Evolutionary conservation across 495 filamentous ascomycete species (phyloP).

Genomic region (Penicillium chermesinum): DNA sequence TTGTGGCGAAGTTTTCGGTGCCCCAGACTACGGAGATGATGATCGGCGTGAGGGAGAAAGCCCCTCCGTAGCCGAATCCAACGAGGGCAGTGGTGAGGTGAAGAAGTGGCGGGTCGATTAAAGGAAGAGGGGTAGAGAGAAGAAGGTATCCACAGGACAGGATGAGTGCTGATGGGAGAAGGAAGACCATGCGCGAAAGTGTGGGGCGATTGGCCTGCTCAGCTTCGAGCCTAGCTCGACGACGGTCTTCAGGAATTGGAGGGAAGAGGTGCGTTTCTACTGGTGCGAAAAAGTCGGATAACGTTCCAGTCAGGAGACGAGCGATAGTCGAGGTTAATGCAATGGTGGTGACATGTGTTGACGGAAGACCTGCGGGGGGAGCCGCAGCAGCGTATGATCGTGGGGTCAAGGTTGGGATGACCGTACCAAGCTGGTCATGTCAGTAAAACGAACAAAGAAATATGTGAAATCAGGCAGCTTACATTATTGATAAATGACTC

Average conservation of each 20-base stretch:
- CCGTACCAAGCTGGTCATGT: conserved; percentile 64
- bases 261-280: conserved; percentile 38
- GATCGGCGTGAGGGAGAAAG: conserved; percentile 85
- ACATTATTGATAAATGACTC: conserved; percentile 96
- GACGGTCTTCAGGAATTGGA: conserved; percentile 28
- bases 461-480: conserved; percentile 1
- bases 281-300: conserved; percentile 86
- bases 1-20: conserved; percentile 96
- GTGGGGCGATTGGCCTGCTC: conserved; percentile 37
- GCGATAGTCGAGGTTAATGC: conserved; percentile 86
- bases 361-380: conserved; percentile 61
- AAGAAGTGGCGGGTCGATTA: conserved; percentile 64
- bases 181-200: conserved; percentile 73
- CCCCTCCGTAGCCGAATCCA: conserved; percentile 86
- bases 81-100: conserved; percentile 74
- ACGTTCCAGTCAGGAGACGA: conserved; percentile 74
- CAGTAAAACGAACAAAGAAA: neutral
- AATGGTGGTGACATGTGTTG: conserved; percentile 88
- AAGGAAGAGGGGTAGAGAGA: conserved; percentile 65
- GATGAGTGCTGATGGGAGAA: conserved; percentile 67
- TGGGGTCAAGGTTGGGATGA: conserved; percentile 80
- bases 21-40: conserved; percentile 94
- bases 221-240: conserved; percentile 18
- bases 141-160: conserved; percentile 72
- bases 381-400: conserved; percentile 41